Evolutionary conservation across 225 moss, liverwort and hornwort genomes (phyloP), one percentile per base, ranked within the genome.

Genomic region (Lunularia cruciata): DNA sequence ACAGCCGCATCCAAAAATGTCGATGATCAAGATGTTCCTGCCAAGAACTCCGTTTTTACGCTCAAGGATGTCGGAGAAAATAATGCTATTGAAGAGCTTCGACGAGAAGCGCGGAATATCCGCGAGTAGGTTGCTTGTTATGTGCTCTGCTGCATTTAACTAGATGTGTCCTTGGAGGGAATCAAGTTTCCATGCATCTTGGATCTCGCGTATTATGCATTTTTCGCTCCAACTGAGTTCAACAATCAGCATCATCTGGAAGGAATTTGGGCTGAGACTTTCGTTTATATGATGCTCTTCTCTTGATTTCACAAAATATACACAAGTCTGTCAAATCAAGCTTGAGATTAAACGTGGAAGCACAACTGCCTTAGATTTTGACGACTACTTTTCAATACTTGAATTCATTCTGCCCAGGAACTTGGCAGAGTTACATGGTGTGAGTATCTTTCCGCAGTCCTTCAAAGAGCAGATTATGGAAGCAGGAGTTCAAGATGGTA

Each of bases 71-170:
- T 39, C 15, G 27, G 19, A 5, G 28, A 69, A 37, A 28, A 64
- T 31, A 26, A 52, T 51, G 30, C 67, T 34, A n/a, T 71, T 40
- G 36, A 40, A 2, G 74, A 80, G 55, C 72, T 76, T 48, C 68
- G 63, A 34, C 55, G 66, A 65, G 77, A 56, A 31, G 71, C 72
- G 0, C 51, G 59, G 48, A 62, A 69, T 34, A 80, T 76, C 33
- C 75, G 72, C 47, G 39, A 80, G 80, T 80, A 53, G 68, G 80
- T 72, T 22, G 1, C 32, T 6, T 67, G 46, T 22, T 0, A 20
- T 12, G 23, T 28, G 6, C 20, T 31, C 32, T 59, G 1, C 23
- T 8, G 10, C 3, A 31, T 8, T 28, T 22, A 35, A 2, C 18
- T 57, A 4, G 25, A 8, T 57, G 5, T 57, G 26, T 57, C 56